Percentiles rank a stretch among this genome's conserved stretches.
phyloP scores from a whole-genome alignment of 2,329 filamentous ascomycete genomes.

The Rasamsonia emersonii region DNA sequence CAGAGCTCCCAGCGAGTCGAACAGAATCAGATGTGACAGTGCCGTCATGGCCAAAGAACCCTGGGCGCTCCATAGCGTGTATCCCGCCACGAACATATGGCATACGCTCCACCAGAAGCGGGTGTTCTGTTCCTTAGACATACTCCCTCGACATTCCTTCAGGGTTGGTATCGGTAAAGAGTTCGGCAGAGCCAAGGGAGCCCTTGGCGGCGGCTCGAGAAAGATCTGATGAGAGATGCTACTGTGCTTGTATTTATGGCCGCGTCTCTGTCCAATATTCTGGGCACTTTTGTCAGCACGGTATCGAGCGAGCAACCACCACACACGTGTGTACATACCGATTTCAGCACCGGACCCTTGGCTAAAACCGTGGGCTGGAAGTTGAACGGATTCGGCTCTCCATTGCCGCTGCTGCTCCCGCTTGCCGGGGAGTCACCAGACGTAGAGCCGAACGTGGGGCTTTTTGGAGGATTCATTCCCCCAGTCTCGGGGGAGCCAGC shows the following conservation, averaged over 20 bases:
- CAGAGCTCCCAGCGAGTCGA: slow-evolving; percentile 85
- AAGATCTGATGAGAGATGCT: slow-evolving; percentile 96
- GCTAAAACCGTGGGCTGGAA: slow-evolving; percentile 78
- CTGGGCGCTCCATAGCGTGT: slow-evolving; percentile 76
- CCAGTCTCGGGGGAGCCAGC: slow-evolving; percentile 16
- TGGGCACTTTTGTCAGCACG: slow-evolving; percentile 32
- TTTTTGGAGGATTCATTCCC: no score
- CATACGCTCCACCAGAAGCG: slow-evolving; percentile 84
- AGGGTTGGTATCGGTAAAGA: slow-evolving; percentile 87
- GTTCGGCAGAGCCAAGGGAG: slow-evolving; percentile 80
- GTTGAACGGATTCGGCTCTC: slow-evolving; percentile 64
- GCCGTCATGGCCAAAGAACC: slow-evolving; percentile 87
- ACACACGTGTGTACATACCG: slow-evolving; percentile 49
- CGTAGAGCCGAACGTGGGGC: slow-evolving; percentile 26
- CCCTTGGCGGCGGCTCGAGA: slow-evolving; percentile 76
- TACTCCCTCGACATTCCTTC: slow-evolving; percentile 78
- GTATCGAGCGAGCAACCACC: background rate
- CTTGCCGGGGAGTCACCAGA: slow-evolving; percentile 17
- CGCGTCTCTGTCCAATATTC: slow-evolving; percentile 84
- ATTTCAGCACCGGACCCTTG: slow-evolving; percentile 62
- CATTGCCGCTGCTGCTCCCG: slow-evolving; percentile 22
- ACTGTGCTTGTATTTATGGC: slow-evolving; percentile 96
- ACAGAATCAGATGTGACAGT: slow-evolving; percentile 85
- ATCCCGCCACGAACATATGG: slow-evolving; percentile 73
- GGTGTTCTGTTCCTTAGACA: slow-evolving; percentile 77